These are phyloP conservation scores for Botrytis sinoallii DNA, from an alignment of 2,329 filamentous ascomycete genomes.

Conservation along the genomic window DNA sequence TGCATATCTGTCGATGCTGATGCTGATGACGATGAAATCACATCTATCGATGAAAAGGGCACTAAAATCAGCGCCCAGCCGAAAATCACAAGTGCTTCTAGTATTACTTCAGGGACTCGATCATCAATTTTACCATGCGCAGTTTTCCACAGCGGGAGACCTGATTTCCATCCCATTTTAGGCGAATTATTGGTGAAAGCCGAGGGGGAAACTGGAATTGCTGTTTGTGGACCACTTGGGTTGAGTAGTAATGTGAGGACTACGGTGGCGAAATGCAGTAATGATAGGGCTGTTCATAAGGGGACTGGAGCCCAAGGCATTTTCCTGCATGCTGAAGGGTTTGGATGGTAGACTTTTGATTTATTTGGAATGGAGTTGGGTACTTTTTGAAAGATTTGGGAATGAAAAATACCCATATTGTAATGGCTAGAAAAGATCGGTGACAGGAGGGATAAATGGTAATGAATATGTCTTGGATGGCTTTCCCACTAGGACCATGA, in stretches of 20 bases:
- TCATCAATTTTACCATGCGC: constrained; percentile 26
- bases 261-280: constrained; percentile 53
- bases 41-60: constrained; percentile 12
- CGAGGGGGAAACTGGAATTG: constrained; percentile 59
- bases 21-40: not conserved
- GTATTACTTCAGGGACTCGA: constrained; percentile 34
- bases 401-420: not conserved
- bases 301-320: constrained; percentile 63
- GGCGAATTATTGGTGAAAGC: constrained; percentile 53
- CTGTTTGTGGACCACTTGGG: constrained; percentile 57
- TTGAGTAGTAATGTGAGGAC: constrained; percentile 53
- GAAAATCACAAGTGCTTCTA: constrained; percentile 13
- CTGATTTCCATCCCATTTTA: constrained; percentile 52
- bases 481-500: not conserved
- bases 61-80: constrained; percentile 12
- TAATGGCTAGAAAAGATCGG: not conserved
- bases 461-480: not conserved
- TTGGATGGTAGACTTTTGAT: constrained; percentile 44
- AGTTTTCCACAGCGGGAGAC: constrained; percentile 38
- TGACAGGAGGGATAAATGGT: not conserved
- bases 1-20: constrained; percentile 20
- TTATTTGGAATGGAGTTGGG: not conserved
- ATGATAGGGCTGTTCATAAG: constrained; percentile 62
- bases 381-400: not conserved
- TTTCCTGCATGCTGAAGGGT: constrained; percentile 58